These are phyloP conservation scores for Suhomyces bribrorum DNA, from an alignment of 1,139 yeast genomes.

Conservation along the genomic window DNA sequence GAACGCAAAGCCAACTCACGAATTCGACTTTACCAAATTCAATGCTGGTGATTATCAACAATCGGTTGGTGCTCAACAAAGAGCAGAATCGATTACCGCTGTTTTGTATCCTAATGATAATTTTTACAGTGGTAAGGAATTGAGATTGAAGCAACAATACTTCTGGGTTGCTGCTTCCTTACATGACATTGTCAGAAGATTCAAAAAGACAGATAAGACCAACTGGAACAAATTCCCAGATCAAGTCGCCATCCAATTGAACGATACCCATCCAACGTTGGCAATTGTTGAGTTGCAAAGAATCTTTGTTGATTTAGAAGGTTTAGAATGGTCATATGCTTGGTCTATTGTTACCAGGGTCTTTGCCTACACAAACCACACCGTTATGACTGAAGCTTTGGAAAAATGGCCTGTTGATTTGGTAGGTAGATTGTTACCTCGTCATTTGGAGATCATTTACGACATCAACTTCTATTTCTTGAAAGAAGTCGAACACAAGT, in stretches of 20 bases:
- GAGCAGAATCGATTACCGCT: conserved; percentile 89
- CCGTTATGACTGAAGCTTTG: conserved; percentile 91
- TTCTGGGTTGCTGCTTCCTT: conserved; percentile 97
- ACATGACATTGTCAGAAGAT: conserved; percentile 88
- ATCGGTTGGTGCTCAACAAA: conserved; percentile 81
- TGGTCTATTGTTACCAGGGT: conserved; percentile 82
- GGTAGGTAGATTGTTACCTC: conserved; percentile 75
- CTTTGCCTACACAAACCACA: conserved; percentile 92
- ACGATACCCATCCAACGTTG: conserved; percentile 93
- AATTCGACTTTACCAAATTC: conserved; percentile 89
- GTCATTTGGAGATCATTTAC: conserved; percentile 89
- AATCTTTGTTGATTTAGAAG: conserved; percentile 80
- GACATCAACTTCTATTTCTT: conserved; percentile 82
- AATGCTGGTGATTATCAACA: conserved; percentile 89
- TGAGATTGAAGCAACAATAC: conserved; percentile 92
- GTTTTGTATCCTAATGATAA: conserved; percentile 92
- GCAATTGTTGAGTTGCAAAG: conserved; percentile 91
- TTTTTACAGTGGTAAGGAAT: conserved; percentile 86
- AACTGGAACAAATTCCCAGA: conserved; percentile 85
- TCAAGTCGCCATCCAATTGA: conserved; percentile 87
- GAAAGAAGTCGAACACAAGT: conserved; percentile 69
- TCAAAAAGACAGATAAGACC: conserved; percentile 68
- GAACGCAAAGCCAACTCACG: conserved; percentile 88
- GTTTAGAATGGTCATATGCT: conserved; percentile 77
- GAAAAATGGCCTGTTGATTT: conserved; percentile 94